phyloP scores from a whole-genome alignment of 1,284 basidiomycete species.

The Phenoliferia sp. region DNA sequence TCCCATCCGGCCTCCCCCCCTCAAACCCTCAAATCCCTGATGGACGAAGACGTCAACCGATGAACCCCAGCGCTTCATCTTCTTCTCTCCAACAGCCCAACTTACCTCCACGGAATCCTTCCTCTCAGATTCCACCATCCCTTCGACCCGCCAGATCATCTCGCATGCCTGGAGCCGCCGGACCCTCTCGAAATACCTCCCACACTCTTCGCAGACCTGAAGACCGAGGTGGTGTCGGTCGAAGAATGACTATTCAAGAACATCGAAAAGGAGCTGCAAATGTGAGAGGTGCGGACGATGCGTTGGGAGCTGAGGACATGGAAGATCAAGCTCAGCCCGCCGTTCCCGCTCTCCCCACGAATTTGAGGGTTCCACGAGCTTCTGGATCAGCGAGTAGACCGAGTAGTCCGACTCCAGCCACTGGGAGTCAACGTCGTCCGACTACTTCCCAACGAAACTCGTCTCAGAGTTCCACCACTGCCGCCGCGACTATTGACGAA shows the following conservation, averaged over 20 bases:
- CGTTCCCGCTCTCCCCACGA: background rate
- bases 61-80: background rate
- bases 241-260: slow-evolving; percentile 22
- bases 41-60: no score
- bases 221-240: background rate
- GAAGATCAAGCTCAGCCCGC: background rate
- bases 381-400: background rate
- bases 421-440: background rate
- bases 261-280: slow-evolving; percentile 19
- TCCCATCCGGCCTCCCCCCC: background rate
- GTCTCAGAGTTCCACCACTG: background rate
- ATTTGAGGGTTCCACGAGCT: background rate
- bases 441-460: background rate
- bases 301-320: slow-evolving; percentile 9
- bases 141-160: no score
- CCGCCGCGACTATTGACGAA: background rate
- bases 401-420: no score
- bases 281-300: slow-evolving; percentile 18
- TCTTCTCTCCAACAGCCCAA: background rate
- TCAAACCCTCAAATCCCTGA: no score
- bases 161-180: background rate
- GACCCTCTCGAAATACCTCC: background rate
- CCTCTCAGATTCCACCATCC: no score
- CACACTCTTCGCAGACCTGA: background rate
- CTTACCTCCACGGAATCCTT: background rate